Base-by-base conservation (phyloP, 345 rosid species). In the Crucihimalaya himalaica region DNA sequence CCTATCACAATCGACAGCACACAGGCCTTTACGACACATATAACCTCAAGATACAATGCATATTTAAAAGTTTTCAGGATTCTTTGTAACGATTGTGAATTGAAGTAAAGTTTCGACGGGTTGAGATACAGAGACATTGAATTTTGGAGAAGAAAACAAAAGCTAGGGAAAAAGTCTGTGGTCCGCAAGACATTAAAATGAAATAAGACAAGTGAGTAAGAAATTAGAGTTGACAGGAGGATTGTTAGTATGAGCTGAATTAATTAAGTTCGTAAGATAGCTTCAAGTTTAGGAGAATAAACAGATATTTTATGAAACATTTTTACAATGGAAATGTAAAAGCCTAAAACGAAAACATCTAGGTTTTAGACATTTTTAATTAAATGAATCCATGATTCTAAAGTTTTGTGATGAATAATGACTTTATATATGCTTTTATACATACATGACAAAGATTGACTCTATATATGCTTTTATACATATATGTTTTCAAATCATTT, bases 1-100 rank as follows among this genome's bases (percentile, higher is more conserved):
- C 8, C 20, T 21, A 25, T 23, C 32, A 62, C 51, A 6, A 40
- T 65, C 29, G 70, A 65, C 57, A 65, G 71, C 60, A 35, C 70
- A 66, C 37, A 35, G 40, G 71, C 37, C n/a, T 52, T 37, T 34
- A 27, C 2, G 60, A 21, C 47, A 66, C 48, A 50, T 63, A 46
- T 50, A 66, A 27, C 23, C 20, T 15, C 12, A 48, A 53, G 11
- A 21, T 66, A 66, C 34, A 35, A 21, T 66, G 34, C 21, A 50
- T 66, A 28, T 0, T 32, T 14, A 0, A 18, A 50, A 14, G 11
- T 29, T 18, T 1, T 19, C 35, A 34, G 7, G 20, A 50, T 50
- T 66, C 23, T 15, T 6, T 35, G 23, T 21, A 50, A 35, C 10
- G 32, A 20, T 19, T 66, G 10, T 66, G 3, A 5, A 27, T 0